Evolutionary conservation across 345 rosid genomes (phyloP).

Genomic region (Salix udensis): DNA sequence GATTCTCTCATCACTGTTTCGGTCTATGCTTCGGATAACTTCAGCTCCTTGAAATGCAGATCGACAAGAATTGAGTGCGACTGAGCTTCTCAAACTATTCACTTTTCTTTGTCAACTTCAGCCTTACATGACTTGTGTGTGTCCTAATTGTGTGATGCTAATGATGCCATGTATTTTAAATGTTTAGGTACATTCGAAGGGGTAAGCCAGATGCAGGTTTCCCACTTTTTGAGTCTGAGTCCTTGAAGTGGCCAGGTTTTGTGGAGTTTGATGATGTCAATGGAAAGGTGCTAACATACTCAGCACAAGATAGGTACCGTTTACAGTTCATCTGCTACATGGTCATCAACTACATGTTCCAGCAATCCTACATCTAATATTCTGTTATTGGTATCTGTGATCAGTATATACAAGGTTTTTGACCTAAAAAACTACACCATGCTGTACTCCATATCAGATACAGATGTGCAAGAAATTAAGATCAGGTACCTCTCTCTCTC

Average conservation of each 20-base stretch:
- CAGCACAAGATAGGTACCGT: constrained; percentile 81
- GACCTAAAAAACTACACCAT: constrained; percentile 88
- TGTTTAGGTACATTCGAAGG: constrained; percentile 74
- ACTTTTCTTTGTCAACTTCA: constrained; percentile 1
- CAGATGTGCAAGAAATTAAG: constrained; percentile 89
- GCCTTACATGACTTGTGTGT: not conserved
- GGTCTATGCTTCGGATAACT: constrained; percentile 85
- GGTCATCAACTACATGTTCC: constrained; percentile 10
- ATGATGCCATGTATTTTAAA: constrained; percentile 11
- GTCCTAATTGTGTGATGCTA: not conserved
- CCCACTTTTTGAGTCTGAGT: constrained; percentile 90
- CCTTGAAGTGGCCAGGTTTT: constrained; percentile 98
- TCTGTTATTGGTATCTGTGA: constrained; percentile 9
- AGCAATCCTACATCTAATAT: constrained; percentile 9
- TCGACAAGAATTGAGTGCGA: constrained; percentile 88
- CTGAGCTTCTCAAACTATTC: not conserved
- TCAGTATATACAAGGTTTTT: constrained; percentile 94
- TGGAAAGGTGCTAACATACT: constrained; percentile 91
- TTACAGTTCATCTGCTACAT: constrained; percentile 3
- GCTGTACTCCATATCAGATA: constrained; percentile 87
- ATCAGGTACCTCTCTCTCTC: constrained; percentile 58
- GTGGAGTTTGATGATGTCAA: constrained; percentile 99
- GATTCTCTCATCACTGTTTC: constrained; percentile 97
- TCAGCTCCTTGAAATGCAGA: constrained; percentile 96
- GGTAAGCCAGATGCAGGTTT: constrained; percentile 94